Base-by-base conservation (phyloP, 2,329 filamentous ascomycete genomes). In the Rugonectria rugulosa region DNA sequence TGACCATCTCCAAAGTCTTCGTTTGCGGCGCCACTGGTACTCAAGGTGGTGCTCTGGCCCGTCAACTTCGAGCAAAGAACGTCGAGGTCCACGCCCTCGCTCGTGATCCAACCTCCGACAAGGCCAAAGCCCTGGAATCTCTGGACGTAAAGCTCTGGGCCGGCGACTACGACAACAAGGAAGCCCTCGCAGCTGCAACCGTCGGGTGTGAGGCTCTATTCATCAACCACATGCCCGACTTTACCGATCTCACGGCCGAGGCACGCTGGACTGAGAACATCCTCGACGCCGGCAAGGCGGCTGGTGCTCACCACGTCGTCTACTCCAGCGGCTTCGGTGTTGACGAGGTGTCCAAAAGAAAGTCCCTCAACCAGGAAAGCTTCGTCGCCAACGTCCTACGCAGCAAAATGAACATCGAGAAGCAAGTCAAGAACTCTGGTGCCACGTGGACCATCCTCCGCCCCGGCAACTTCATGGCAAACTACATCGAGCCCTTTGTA, bases 391-490 rank as follows among this genome's bases (percentile, higher is more conserved):
- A 56, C 6, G 45, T 75, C 2, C 54, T 78, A 4, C 54, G 68
- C 6, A 69, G 69, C 17, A 84, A 84, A 61, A 62, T 69, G 17
- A 62, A 64, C 2, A 72, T 81, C 19, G 81, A 84, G 57, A 56
- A 70, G 1, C 67, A 68, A 17, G 64, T 80, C 4, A 68, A 72
- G 17, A 49, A 61, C 8, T 64, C 68, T 1, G 73, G 73, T 2
- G 57, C 73, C 12, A 58, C 65, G 7, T 83, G 77, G 75, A 82
- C 81, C 0, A 73, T 84, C 19, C 63, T 85, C 2, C 77, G 79
- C 2, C 79, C 79, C 0, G 78, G 76, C 2, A 76, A 73, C 61
- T 84, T 85, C 70, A 80, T 81, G 76, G 72, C 74, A 17, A 84
- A 85, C 61, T 79, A 77, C 56, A 42, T 82, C 5, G 53, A 67